Percentiles rank a stretch among this genome's conserved stretches.
phyloP scores from a whole-genome alignment of 768 basidiomycete genomes.

The Suillus brevipes region DNA sequence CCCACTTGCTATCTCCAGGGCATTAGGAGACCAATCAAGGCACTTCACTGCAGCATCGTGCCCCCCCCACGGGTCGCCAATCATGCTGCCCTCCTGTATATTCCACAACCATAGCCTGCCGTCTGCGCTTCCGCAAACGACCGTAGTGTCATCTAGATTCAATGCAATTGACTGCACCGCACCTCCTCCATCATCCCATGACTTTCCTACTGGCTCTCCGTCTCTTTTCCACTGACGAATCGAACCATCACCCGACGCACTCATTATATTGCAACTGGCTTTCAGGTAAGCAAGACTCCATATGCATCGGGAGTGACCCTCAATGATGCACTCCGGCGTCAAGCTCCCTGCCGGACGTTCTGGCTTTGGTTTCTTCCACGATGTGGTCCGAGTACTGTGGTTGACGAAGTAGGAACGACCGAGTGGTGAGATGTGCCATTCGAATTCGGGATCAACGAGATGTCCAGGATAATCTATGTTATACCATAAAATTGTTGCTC shows the following conservation, averaged over 20 bases:
- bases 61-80: background rate
- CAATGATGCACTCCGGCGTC: background rate
- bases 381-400: background rate
- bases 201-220: background rate
- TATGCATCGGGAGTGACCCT: background rate
- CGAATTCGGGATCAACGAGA: background rate
- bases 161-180: no score
- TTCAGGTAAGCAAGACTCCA: background rate
- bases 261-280: background rate
- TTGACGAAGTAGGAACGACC: conserved; percentile 4
- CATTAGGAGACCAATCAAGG: conserved; percentile 16
- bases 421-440: conserved; percentile 1
- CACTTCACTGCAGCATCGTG: background rate
- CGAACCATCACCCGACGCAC: background rate
- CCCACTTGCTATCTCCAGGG: conserved; percentile 15
- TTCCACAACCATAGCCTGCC: background rate
- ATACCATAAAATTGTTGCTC: background rate
- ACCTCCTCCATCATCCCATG: background rate
- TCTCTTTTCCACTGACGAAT: background rate
- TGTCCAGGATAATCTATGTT: background rate
- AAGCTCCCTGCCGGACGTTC: background rate
- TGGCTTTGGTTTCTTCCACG: background rate
- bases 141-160: no score
- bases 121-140: background rate
- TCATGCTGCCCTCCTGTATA: background rate